Percentiles rank a stretch among this genome's conserved stretches.
Conservation (phyloP, 2,329 filamentous ascomycete genomes). For the Furcasterigmium sp. region DNA sequence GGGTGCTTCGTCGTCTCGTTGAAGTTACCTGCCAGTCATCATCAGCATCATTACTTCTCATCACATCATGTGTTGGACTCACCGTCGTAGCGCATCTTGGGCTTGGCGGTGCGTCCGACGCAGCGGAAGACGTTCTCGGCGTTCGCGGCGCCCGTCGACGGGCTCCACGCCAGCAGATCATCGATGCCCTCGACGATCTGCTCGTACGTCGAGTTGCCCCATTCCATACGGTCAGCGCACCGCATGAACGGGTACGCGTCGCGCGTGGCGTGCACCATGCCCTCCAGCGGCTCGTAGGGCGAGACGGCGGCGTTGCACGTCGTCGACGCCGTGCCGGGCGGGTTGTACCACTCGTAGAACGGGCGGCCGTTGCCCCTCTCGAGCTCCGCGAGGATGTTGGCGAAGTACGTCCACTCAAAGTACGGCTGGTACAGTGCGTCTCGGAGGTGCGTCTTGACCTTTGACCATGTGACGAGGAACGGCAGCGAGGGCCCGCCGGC, state of each 20-base stretch:
- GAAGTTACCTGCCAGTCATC: constrained; percentile 13
- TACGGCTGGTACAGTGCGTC: constrained; percentile 40
- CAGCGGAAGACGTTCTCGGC: constrained; percentile 33
- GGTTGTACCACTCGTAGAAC: constrained; percentile 27
- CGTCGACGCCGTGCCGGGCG: not conserved
- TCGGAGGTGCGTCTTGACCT: constrained; percentile 36
- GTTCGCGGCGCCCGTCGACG: constrained; percentile 36
- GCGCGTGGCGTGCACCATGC: constrained; percentile 24
- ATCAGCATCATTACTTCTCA: constrained; percentile 4
- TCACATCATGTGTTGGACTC: constrained; percentile 6
- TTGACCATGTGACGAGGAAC: constrained; percentile 43
- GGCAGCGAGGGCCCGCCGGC: constrained; percentile 33
- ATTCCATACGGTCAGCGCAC: constrained; percentile 33
- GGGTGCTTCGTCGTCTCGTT: constrained; percentile 31
- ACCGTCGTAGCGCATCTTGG: constrained; percentile 33
- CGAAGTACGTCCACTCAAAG: constrained; percentile 32
- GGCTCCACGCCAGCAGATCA: constrained; percentile 29
- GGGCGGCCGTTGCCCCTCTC: constrained; percentile 37
- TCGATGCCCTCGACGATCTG: constrained; percentile 27
- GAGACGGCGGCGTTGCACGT: constrained; percentile 20
- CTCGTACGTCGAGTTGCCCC: constrained; percentile 19
- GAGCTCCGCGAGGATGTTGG: constrained; percentile 35
- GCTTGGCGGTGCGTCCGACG: constrained; percentile 27
- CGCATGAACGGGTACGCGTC: constrained; percentile 40
- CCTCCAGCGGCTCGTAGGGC: constrained; percentile 22